Conservation (phyloP, 176 grass and related monocot species). For the Coix lacrymajobi region DNA sequence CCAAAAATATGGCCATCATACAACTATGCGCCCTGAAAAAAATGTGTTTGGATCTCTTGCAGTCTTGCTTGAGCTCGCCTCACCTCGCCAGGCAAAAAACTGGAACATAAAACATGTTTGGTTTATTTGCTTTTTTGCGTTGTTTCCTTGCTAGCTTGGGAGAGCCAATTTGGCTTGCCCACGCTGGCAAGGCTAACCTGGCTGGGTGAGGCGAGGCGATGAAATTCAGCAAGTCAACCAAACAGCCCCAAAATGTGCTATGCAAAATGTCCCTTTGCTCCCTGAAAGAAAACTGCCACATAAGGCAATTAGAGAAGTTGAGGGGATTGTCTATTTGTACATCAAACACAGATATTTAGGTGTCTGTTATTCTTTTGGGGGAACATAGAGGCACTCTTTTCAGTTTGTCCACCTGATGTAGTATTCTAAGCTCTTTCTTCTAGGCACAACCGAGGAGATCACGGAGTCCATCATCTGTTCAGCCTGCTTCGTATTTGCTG, state of each 20-base stretch:
- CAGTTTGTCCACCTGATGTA: neutral
- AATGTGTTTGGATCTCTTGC: neutral
- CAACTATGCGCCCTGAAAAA: neutral
- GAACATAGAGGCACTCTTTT: constrained; percentile 1
- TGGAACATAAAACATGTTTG: neutral
- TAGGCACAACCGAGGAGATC: constrained; percentile 75
- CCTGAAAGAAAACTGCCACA: neutral
- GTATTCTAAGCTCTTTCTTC: constrained; percentile 25
- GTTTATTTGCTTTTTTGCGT: neutral
- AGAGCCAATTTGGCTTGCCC: neutral
- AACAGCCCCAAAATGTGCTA: neutral
- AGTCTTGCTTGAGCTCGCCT: neutral
- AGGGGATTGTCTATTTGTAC: constrained; percentile 1
- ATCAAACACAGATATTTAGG: constrained; percentile 6
- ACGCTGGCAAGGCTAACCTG: neutral
- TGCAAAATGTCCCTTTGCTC: neutral
- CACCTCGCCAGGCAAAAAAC: neutral
- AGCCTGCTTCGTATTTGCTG: constrained; percentile 53
- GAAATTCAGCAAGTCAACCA: neutral
- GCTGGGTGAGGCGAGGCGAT: neutral
- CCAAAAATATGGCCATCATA: neutral
- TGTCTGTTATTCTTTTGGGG: neutral
- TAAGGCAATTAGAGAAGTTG: constrained; percentile 7
- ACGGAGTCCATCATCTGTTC: constrained; percentile 67
- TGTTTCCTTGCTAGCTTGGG: neutral